Base-by-base conservation (phyloP, 108 stramenopile genomes). In the Skeletonema potamos region DNA sequence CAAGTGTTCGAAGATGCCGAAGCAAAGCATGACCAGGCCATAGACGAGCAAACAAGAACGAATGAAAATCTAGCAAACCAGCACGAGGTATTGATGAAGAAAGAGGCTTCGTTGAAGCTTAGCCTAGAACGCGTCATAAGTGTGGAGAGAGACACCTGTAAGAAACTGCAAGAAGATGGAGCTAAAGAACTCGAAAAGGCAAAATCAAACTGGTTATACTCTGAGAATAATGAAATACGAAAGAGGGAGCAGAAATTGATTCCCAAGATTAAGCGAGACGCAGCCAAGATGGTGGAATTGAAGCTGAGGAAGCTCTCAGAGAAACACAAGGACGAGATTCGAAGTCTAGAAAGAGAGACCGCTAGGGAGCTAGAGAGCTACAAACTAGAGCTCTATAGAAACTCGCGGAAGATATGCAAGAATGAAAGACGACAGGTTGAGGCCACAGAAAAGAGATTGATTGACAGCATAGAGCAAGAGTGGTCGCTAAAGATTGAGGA, bases 271-370 rank as follows among this genome's bases (percentile, higher is more conserved):
- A 79, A 79, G 44, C 33, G 51, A 33, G 66, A 79, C 26, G 78
- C 78, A 9, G 78, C 78, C 15, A 79, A 72, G 54, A 34, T 39
- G 24, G 37, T 79, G 12, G 78, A 79, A 30, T 60, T 71, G 4
- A 67, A 72, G 26, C 44, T 79, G 4, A 54, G 56, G 6, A 51
- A 62, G 44, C 41, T 79, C 9, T 62, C 68, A 28, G 71, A 72
- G 13, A 72, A 22, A n/a, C 55, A 79, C 27, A 55, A 67, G 1
- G 72, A 73, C 33, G 79, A 73, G 22, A 24, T 73, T 27, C 66
- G 51, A 9, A 72, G 61, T 5, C 33, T 73, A 5, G 33, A 73
- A 18, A 57, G 79, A 4, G 71, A 80, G 28, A 13, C 79, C 9
- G 32, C 54, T 22, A 39, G 72, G 0, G 72, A 73, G 27, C 9